These are phyloP conservation scores for Coemansia sp. DNA, from an alignment of 192 early-diverging fungal species.

Conservation along the genomic window DNA sequence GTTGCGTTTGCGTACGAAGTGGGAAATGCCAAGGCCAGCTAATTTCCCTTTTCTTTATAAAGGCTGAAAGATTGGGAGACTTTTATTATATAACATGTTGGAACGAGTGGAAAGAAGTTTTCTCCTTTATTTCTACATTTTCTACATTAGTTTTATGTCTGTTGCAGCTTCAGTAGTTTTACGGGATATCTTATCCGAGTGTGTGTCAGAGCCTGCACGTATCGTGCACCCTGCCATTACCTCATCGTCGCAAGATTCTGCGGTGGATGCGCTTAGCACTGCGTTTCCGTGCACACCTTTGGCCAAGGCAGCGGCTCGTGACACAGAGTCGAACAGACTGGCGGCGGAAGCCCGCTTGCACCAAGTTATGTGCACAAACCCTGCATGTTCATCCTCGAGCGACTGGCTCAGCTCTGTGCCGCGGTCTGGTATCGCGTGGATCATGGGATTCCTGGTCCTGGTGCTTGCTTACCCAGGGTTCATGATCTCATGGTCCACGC, in stretches of 20 bases:
- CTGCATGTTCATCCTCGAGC: neutral
- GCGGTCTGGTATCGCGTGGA: slow-evolving; percentile 11
- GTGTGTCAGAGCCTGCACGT: neutral
- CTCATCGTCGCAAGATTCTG: neutral
- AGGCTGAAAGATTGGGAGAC: too few relatives aligned
- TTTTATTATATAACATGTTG: neutral
- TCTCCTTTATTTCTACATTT: neutral
- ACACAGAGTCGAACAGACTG: neutral
- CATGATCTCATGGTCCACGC: neutral
- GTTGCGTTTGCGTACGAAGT: slow-evolving; percentile 87
- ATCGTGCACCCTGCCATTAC: too few relatives aligned
- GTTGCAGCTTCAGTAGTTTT: neutral
- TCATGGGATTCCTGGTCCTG: neutral
- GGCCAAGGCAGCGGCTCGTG: neutral
- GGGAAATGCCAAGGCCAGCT: slow-evolving; percentile 19
- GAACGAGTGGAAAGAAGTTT: neutral
- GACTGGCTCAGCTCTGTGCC: slow-evolving; percentile 24
- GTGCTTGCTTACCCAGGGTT: neutral
- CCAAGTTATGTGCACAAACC: neutral
- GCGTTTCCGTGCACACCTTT: neutral
- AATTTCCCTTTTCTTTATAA: too few relatives aligned
- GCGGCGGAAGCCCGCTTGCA: too few relatives aligned
- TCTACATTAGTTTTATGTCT: neutral
- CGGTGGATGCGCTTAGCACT: neutral
- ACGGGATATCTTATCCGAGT: neutral